Evolutionary conservation across 805 yeast species (phyloP), one percentile per base, ranked within the genome.

Genomic region (Cyberlindnera mississippiensis): DNA sequence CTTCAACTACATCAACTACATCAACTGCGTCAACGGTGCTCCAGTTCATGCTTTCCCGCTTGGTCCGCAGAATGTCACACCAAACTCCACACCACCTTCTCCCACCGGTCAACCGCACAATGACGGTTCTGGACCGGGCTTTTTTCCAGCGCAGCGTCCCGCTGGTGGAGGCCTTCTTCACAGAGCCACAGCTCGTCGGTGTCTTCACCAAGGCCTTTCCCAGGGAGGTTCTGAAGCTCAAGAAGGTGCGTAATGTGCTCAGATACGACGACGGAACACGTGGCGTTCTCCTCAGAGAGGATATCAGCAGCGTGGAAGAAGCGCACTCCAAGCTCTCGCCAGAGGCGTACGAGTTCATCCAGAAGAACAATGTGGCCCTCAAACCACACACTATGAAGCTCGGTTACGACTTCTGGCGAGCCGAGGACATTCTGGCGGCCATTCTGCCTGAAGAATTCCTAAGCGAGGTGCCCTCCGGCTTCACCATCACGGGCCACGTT

Each of bases 401-500:
- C 38, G 82, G 71, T 48, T 93, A 93, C 59, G 72, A 78, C 37
- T 86, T 78, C 61, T 93, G 98, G 98, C 80, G 79, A 51, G 72
- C 90, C 0, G 99, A 95, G 42, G 96, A 93, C 52, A 83, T 93
- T 13, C 67, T 93, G 29, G 68, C 71, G 34, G 76, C 96, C 0
- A 75, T 89, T 4, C 62, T 93, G 34, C 99, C 99, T 0, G 82
- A 76, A 34, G 70, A 78, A 15, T 61, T 79, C 16, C 63, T 77
- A 6, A 81, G 75, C 32, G 96, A 88, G 42, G 69, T 83, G 8
- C 99, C 99, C 1, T 72, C 93, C 1, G 95, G 98, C 0, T 93
- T 85, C 61, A 86, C 98, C 1, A 78, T 80, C 28, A 95, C 95
- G 0, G 99, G 99, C 0, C 98, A 93, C 64, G 75, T 93, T 44